Percentiles rank a stretch among this genome's conserved stretches.
phyloP scores from a whole-genome alignment of 345 rosid species.

The Luvunga scandens region DNA sequence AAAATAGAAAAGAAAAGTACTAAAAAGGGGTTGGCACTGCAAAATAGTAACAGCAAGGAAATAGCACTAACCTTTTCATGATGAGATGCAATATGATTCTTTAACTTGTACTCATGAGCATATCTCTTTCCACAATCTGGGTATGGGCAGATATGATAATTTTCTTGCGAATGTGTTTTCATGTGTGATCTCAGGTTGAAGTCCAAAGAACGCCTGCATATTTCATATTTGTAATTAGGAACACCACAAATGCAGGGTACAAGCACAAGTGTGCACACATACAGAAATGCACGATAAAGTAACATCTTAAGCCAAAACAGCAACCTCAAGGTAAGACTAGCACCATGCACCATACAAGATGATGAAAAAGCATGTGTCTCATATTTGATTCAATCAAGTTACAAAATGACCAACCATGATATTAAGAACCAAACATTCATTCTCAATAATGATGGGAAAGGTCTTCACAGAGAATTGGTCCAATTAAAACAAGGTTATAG shows the following conservation, averaged over 20 bases:
- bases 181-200: conserved; percentile 96
- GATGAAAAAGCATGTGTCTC: background rate
- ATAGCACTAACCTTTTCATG: conserved; percentile 71
- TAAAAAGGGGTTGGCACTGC: background rate
- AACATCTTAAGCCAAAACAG: background rate
- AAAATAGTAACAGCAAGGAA: background rate
- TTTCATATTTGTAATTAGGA: conserved; percentile 15
- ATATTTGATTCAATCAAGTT: background rate
- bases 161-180: conserved; percentile 99
- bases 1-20: conserved; percentile 2
- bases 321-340: background rate
- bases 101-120: conserved; percentile 97
- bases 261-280: background rate
- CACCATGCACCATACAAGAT: background rate
- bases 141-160: conserved; percentile 90
- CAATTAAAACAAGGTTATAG: too few relatives aligned
- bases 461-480: too few relatives aligned
- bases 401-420: background rate
- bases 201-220: conserved; percentile 89
- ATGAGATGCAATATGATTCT: conserved; percentile 75
- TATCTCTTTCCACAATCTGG: conserved; percentile 95
- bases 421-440: background rate
- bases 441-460: background rate
- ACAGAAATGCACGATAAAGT: conserved; percentile 8
- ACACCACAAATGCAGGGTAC: background rate